Base-by-base conservation (phyloP, 1,139 yeast genomes). In the Komagataea norvegica region DNA sequence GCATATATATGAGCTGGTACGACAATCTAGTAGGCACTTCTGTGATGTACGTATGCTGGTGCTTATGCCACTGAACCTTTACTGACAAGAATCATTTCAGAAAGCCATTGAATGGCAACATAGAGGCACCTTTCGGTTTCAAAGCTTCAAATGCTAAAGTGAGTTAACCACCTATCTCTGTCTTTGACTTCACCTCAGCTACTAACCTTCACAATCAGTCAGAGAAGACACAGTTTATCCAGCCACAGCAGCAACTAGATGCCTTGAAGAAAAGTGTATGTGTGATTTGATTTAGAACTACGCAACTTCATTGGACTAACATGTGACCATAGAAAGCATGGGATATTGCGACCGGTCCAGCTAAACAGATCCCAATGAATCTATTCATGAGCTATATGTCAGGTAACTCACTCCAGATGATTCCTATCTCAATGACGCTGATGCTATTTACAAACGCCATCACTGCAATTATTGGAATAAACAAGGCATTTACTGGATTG, bases 351-450 rank as follows among this genome's bases (percentile, higher is more conserved):
- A 62, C 74, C 14, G 79, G 79, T 1, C 96, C 97, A 0, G 87
- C 89, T 3, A 91, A 89, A 56, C 72, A 79, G 18, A 66, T 91
- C 21, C 95, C 96, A 5, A 84, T 88, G 94, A 91, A 87, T 52
- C 59, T 84, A 42, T 65, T 87, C 40, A 87, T 91, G 95, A 79
- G 89, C 44, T 91, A 87, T 60, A 86, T 91, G 88, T 79, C 96
- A 2, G 98, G 98, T 23, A 83, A 84, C 53, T 78, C 95, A 6
- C 65, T 91, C 21, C 97, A 91, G 54, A 72, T 91, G 47, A 88
- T 91, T 43, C 93, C 96, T 5, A 82, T 91, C 40, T 82, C 88
- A 62, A 89, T 88, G 86, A 84, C 96, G 0, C 61, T 85, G 29
- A 86, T 83, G 87, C 67, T 91, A 53, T 76, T 91, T 48, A 73